A percentile compares a stretch with the other conserved stretches of the same genome.
Conservation (phyloP, 176 grass and related monocot species). For the Oryza australiensis region DNA sequence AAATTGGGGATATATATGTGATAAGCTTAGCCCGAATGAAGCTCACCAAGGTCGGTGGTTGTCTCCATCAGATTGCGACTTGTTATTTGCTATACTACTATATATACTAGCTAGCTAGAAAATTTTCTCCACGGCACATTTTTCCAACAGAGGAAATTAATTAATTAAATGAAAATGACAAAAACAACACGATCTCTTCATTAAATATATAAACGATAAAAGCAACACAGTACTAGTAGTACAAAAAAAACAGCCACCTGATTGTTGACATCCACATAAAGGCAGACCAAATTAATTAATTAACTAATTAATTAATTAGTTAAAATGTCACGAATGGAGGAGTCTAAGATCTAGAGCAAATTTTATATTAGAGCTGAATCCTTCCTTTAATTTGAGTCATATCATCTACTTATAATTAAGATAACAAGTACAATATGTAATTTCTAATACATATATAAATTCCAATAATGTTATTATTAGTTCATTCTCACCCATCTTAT, state of each 20-base stretch:
- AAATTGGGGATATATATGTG: neutral
- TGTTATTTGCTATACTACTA: neutral
- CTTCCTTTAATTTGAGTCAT: too few species aligned
- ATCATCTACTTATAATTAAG: too few species aligned
- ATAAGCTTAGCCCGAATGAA: neutral
- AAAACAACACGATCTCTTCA: neutral
- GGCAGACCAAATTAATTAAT: neutral
- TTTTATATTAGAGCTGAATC: too few species aligned
- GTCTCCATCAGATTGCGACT: constrained; percentile 1
- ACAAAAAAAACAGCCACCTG: neutral
- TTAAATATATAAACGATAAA: neutral
- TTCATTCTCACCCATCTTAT: too few species aligned
- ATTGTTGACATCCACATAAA: constrained; percentile 2
- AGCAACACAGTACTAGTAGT: neutral
- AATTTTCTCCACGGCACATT: neutral
- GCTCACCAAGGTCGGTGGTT: neutral
- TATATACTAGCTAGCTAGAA: neutral
- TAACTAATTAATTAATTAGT: too few species aligned
- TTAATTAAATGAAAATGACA: neutral
- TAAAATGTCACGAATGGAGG: neutral
- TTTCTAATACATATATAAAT: too few species aligned
- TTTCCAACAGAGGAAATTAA: neutral
- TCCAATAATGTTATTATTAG: too few species aligned
- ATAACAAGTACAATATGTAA: too few species aligned
- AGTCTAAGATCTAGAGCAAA: too few species aligned